Base-by-base conservation (phyloP, 2,329 filamentous ascomycete genomes). In the Aschersonia sp. region DNA sequence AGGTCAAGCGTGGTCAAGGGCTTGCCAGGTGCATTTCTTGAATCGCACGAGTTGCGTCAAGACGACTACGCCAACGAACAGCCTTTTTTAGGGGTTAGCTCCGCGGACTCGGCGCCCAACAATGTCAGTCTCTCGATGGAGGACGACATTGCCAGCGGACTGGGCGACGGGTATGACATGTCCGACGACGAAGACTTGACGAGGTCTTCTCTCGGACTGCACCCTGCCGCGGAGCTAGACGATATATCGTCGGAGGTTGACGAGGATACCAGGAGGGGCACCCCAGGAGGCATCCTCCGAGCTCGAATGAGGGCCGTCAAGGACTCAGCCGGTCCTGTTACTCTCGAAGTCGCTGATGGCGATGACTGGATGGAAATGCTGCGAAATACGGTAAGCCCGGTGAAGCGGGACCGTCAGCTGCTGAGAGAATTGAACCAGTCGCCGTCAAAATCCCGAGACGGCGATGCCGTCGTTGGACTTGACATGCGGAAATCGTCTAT, bases 301-400 rank as follows among this genome's bases (percentile, higher is more conserved):
- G 79, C 79, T 51, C 69, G 78, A 54, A 74, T 81, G 72, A 75
- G 78, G 60, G 78, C 78, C 39, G 68, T 78, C 58, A 81, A 80
- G 63, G 73, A 72, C 52, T 74, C 74, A 22, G 71, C 67, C 51
- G 76, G 75, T 31, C 79, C 79, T 30, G 61, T 74, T 30, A 77
- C 73, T 54, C 68, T 78, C 47, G 76, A 80, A 53, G 76, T 83
- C 50, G 70, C 76, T 37, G 75, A 78, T 53, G 85, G 83, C 47
- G 86, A 89, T 50, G 85, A 95, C 61, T 98, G 92, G 92, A 84
- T 88, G 55, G 85, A 92, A 56, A 89, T 96, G 69, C 73, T 98
- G 53, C 86, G 88, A 62, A 88, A 88, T 55, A 97, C 92, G 5
- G 87, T 97, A 56, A 95, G 87, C 58, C 90, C 92, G 5, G 81